These are phyloP conservation scores for Fusarium duplospermum DNA, from an alignment of 2,329 filamentous ascomycete species.

Conservation along the genomic window DNA sequence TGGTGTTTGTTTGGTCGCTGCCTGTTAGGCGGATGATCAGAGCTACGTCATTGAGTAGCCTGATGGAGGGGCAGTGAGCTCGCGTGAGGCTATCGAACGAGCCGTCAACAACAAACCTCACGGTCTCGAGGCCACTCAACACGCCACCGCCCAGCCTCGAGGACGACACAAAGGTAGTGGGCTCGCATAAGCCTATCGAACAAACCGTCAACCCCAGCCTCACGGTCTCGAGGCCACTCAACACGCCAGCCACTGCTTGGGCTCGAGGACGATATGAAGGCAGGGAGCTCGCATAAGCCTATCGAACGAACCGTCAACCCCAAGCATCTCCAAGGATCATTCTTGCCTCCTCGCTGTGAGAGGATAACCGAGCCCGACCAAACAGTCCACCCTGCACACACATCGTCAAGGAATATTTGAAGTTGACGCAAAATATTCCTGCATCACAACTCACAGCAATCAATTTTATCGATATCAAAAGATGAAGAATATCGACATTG, in stretches of 20 bases:
- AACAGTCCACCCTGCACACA: background rate
- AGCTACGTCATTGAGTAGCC: background rate
- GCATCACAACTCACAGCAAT: background rate
- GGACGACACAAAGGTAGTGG: background rate
- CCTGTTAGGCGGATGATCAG: background rate
- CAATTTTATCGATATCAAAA: background rate
- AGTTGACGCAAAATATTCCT: background rate
- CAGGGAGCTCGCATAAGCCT: no score
- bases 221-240: background rate
- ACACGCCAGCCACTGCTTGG: background rate
- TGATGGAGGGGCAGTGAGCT: background rate
- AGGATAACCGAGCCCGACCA: no score
- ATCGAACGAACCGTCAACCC: no score
- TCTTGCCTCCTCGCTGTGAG: no score
- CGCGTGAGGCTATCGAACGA: background rate
- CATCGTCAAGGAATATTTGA: background rate
- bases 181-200: background rate
- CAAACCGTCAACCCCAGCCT: background rate
- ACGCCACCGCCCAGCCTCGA: background rate
- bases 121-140: background rate
- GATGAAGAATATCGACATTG: no score
- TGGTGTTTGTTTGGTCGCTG: background rate
- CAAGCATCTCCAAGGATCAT: no score
- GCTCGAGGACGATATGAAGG: no score
- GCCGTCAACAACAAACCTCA: background rate